Conservation (phyloP, 305 asterid species). For the Withania somnifera region DNA sequence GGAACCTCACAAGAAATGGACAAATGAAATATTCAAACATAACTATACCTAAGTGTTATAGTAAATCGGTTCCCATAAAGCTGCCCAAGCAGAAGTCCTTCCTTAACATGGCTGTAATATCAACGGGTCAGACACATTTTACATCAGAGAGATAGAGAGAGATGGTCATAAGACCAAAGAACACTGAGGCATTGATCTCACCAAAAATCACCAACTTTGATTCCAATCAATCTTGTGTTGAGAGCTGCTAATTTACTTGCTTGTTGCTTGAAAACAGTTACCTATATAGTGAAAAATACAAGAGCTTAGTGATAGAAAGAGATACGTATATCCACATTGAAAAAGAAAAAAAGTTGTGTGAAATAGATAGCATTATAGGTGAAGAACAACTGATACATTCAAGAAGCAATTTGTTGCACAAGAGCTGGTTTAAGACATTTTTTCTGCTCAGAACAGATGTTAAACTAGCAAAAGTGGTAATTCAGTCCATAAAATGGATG, state of each 20-base stretch:
- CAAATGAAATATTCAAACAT: not conserved
- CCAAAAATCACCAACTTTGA: constrained; percentile 95
- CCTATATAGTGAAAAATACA: constrained; percentile 31
- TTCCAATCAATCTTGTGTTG: constrained; percentile 65
- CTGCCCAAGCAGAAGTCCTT: constrained; percentile 88
- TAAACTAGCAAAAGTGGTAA: not conserved
- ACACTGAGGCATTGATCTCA: constrained; percentile 24
- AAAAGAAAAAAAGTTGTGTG: not conserved
- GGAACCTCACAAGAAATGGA: not conserved
- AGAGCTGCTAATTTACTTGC: constrained; percentile 75
- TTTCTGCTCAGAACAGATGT: not conserved
- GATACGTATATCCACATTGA: not conserved
- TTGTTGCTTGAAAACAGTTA: constrained; percentile 85
- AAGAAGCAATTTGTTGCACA: not conserved
- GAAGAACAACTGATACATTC: not conserved
- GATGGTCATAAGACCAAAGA: not conserved
- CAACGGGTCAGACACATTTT: not conserved
- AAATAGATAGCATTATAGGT: not conserved
- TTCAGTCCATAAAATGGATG: not conserved
- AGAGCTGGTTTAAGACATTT: not conserved
- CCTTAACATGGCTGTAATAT: constrained; percentile 66
- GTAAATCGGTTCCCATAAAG: constrained; percentile 91
- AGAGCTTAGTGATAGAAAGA: not conserved
- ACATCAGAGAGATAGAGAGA: not conserved
- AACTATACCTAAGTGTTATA: constrained; percentile 59